Percentiles rank a stretch among this genome's conserved stretches.
These are phyloP conservation scores for Farysia itapuensis DNA, from an alignment of 1,284 basidiomycete species.

Conservation along the genomic window DNA sequence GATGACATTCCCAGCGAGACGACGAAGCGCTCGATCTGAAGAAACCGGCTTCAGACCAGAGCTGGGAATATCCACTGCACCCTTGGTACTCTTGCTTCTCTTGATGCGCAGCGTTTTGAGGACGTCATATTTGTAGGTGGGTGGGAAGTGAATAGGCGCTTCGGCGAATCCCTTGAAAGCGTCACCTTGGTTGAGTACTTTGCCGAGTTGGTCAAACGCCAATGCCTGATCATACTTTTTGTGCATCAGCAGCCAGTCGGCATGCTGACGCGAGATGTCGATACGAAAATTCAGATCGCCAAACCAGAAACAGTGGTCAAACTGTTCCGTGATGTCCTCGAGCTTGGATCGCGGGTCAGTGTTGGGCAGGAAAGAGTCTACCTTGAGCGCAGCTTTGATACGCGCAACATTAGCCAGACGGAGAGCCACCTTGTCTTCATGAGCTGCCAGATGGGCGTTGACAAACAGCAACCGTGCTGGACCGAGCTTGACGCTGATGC, in stretches of 20 bases:
- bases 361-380: slow-evolving; percentile 66
- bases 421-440: slow-evolving; percentile 52
- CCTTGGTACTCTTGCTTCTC: slow-evolving; percentile 37
- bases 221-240: slow-evolving; percentile 62
- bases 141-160: slow-evolving; percentile 50
- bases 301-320: slow-evolving; percentile 75
- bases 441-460: slow-evolving; percentile 77
- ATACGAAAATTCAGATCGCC: slow-evolving; percentile 61
- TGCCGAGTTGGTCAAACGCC: slow-evolving; percentile 75
- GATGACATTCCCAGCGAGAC: slow-evolving; percentile 21
- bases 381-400: slow-evolving; percentile 64
- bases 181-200: slow-evolving; percentile 68
- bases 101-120: slow-evolving; percentile 61
- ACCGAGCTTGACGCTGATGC: slow-evolving; percentile 75
- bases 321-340: slow-evolving; percentile 75
- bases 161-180: slow-evolving; percentile 68
- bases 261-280: slow-evolving; percentile 64
- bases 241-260: slow-evolving; percentile 65
- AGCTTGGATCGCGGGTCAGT: slow-evolving; percentile 64
- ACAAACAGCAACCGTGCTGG: slow-evolving; percentile 76
- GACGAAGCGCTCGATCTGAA: slow-evolving; percentile 3
- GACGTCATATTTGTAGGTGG: slow-evolving; percentile 81
- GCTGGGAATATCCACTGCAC: slow-evolving; percentile 15
- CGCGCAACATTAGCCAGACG: slow-evolving; percentile 60
- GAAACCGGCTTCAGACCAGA: not conserved